phyloP scores from a whole-genome alignment of 23 red algal species.

The Gracilaria domingensis region DNA sequence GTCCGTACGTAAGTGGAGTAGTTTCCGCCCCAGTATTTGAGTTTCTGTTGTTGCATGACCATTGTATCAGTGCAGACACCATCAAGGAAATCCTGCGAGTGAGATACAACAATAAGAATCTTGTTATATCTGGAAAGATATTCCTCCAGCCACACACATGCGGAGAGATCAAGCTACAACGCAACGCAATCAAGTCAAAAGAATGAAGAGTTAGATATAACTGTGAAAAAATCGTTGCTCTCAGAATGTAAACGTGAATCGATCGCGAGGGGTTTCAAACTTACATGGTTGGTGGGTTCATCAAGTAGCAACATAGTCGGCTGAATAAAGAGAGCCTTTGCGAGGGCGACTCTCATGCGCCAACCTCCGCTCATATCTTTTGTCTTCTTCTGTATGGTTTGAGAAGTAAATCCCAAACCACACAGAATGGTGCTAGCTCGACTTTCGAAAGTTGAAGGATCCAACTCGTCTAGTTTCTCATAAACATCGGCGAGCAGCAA shows the following conservation, averaged over 20 bases:
- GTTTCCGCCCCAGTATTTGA: conserved; percentile 97
- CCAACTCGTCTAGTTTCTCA: conserved; percentile 87
- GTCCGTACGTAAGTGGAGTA: conserved; percentile 85
- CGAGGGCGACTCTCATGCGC: conserved; percentile 97
- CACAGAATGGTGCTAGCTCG: conserved; percentile 91
- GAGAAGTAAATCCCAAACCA: conserved; percentile 87
- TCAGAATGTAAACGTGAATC: background rate
- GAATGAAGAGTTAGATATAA: background rate
- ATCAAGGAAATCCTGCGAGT: conserved; percentile 94
- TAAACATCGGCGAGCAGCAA: conserved; percentile 81
- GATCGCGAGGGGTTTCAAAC: background rate
- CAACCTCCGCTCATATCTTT: conserved; percentile 91
- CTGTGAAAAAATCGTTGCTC: background rate
- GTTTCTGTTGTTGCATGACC: conserved; percentile 88
- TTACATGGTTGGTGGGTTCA: conserved; percentile 94
- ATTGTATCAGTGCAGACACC: conserved; percentile 94
- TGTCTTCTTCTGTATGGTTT: conserved; percentile 83
- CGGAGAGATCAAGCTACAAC: conserved; percentile 77
- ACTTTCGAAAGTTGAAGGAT: conserved; percentile 82
- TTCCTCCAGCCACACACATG: conserved; percentile 94
- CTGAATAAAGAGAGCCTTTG: conserved; percentile 90
- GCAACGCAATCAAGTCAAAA: background rate
- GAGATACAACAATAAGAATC: conserved; percentile 94
- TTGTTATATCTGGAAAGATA: conserved; percentile 85
- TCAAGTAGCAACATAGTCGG: conserved; percentile 96